Conservation (phyloP, 2,329 filamentous ascomycete species). For the Apiospora saccharicola region DNA sequence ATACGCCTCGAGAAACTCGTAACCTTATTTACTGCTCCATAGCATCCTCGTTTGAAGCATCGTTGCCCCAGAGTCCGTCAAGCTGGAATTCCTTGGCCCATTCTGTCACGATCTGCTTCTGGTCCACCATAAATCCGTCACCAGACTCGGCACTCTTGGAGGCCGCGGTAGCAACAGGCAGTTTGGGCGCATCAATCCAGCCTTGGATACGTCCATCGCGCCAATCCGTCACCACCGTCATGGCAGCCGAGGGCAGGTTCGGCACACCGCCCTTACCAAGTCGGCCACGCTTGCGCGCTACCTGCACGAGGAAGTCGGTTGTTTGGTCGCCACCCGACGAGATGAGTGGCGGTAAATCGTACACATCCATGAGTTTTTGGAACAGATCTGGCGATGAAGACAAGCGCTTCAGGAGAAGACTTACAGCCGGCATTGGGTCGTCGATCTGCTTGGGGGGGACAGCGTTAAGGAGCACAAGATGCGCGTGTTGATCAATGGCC, state of each 20-base stretch:
- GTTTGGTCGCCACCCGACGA: slow-evolving; percentile 73
- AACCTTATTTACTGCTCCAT: slow-evolving; percentile 56
- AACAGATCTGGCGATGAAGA: slow-evolving; percentile 77
- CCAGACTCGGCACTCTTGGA: slow-evolving; percentile 38
- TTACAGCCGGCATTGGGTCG: slow-evolving; percentile 88
- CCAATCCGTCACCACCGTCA: slow-evolving; percentile 96
- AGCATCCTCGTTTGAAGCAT: slow-evolving; percentile 48
- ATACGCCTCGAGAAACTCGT: slow-evolving; percentile 15
- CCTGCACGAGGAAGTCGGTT: slow-evolving; percentile 93
- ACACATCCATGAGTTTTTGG: slow-evolving; percentile 81
- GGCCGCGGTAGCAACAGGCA: slow-evolving; percentile 59
- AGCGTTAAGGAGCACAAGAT: slow-evolving; percentile 87
- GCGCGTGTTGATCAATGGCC: slow-evolving; percentile 77
- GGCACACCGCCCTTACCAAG: slow-evolving; percentile 90
- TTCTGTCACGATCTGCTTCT: slow-evolving; percentile 76
- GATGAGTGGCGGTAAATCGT: slow-evolving; percentile 83
- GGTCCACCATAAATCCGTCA: slow-evolving; percentile 54
- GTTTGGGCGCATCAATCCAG: slow-evolving; percentile 80
- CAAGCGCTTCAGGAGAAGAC: slow-evolving; percentile 82
- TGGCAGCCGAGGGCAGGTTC: slow-evolving; percentile 86
- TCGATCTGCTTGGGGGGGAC: slow-evolving; percentile 93
- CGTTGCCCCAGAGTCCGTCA: slow-evolving; percentile 88
- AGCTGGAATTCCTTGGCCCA: slow-evolving; percentile 97
- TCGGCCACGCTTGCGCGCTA: slow-evolving; percentile 89
- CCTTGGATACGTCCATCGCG: slow-evolving; percentile 93